A percentile compares a stretch with the other conserved stretches of the same genome.
These are phyloP conservation scores for Sporodiniella umbellata DNA, from an alignment of 371 early-diverging fungal species.

Conservation along the genomic window DNA sequence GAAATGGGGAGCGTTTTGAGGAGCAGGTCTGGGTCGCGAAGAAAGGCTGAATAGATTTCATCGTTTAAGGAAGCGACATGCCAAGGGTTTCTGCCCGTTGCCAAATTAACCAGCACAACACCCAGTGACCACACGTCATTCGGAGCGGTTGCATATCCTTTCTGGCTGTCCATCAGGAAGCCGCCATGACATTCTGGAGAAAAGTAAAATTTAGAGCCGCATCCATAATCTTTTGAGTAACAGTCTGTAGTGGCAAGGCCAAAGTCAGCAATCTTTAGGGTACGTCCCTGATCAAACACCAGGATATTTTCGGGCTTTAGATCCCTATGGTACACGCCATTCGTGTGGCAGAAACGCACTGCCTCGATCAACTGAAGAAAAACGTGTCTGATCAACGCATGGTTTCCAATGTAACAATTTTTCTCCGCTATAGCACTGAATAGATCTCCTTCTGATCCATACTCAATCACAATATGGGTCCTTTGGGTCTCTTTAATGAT, in stretches of 20 bases:
- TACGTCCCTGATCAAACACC: slow-evolving; percentile 43
- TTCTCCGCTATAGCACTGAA: slow-evolving; percentile 64
- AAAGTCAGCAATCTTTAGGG: slow-evolving; percentile 89
- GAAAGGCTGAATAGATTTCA: slow-evolving; percentile 70
- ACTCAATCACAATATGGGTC: slow-evolving; percentile 75
- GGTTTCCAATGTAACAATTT: slow-evolving; percentile 48
- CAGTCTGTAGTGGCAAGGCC: slow-evolving; percentile 83
- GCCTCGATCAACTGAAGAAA: slow-evolving; percentile 61
- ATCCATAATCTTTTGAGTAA: slow-evolving; percentile 79
- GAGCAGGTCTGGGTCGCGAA: slow-evolving; percentile 57
- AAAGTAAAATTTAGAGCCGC: slow-evolving; percentile 91
- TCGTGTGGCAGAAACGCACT: slow-evolving; percentile 55
- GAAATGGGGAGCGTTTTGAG: slow-evolving; percentile 69
- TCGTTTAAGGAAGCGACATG: slow-evolving; percentile 69
- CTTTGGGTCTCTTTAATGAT: slow-evolving; percentile 57
- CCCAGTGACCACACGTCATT: slow-evolving; percentile 89
- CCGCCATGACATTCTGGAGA: slow-evolving; percentile 88
- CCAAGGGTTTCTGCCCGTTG: slow-evolving; percentile 81
- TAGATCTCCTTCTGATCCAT: slow-evolving; percentile 68
- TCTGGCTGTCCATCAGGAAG: too few relatives aligned
- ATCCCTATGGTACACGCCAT: slow-evolving; percentile 72
- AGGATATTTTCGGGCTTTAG: slow-evolving; percentile 73
- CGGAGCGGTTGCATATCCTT: slow-evolving; percentile 68
- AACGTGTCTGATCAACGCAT: slow-evolving; percentile 47
- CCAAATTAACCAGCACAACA: slow-evolving; percentile 75